Percentiles rank a stretch among this genome's conserved stretches.
phyloP scores from a whole-genome alignment of 495 filamentous ascomycete genomes.

The Evernia prunastri region DNA sequence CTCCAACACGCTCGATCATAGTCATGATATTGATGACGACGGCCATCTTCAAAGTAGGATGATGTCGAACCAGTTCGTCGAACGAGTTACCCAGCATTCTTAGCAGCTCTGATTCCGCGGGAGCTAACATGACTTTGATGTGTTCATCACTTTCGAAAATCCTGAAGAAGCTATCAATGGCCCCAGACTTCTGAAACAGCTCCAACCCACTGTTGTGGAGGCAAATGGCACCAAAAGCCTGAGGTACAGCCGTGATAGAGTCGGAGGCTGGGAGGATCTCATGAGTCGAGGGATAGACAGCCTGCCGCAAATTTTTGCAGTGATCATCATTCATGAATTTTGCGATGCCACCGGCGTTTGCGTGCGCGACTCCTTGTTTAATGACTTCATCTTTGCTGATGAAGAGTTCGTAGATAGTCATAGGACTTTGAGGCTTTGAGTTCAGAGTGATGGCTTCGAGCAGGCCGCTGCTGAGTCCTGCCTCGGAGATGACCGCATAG shows the following conservation, averaged over 20 bases:
- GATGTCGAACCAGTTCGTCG: constrained; percentile 91
- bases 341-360: constrained; percentile 8
- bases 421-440: constrained; percentile 33
- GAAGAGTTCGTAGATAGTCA: constrained; percentile 10
- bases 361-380: constrained; percentile 5
- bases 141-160: constrained; percentile 90
- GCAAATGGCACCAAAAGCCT: constrained; percentile 88
- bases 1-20: constrained; percentile 72
- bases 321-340: constrained; percentile 13
- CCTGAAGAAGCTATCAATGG: constrained; percentile 80
- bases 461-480: constrained; percentile 77
- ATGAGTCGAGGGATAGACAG: constrained; percentile 34
- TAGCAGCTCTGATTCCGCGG: constrained; percentile 32
- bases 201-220: constrained; percentile 83
- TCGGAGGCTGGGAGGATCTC: constrained; percentile 81
- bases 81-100: constrained; percentile 66
- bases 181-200: constrained; percentile 76
- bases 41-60: constrained; percentile 69
- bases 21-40: constrained; percentile 74
- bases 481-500: constrained; percentile 89
- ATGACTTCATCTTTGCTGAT: constrained; percentile 11
- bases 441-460: constrained; percentile 70
- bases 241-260: constrained; percentile 76
- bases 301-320: constrained; percentile 10
- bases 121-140: constrained; percentile 64